Conservation (phyloP, 345 rosid genomes). For the Pistacia integerrima region DNA sequence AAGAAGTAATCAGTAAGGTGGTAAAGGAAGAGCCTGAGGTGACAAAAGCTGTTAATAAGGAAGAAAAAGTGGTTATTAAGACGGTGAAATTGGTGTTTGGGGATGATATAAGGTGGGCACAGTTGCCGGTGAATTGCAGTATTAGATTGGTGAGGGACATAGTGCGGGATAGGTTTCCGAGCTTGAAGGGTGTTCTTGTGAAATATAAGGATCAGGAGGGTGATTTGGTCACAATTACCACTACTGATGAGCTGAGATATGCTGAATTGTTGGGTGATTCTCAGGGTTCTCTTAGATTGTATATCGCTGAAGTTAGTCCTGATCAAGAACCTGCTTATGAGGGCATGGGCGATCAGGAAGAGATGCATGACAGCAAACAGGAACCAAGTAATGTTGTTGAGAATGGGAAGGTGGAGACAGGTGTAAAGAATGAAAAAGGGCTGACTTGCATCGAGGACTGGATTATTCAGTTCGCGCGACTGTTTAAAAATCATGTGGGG, state of each 20-base stretch:
- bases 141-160: constrained; percentile 75
- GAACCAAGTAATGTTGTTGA: constrained; percentile 36
- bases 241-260: constrained; percentile 74
- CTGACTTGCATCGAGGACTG: constrained; percentile 66
- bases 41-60: constrained; percentile 39
- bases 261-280: constrained; percentile 59
- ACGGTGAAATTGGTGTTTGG: constrained; percentile 85
- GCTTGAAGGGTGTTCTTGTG: constrained; percentile 70
- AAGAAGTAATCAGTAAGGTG: constrained; percentile 55
- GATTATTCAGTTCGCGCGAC: constrained; percentile 86
- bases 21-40: constrained; percentile 47
- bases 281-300: constrained; percentile 69
- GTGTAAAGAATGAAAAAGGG: constrained; percentile 37
- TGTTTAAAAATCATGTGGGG: constrained; percentile 94
- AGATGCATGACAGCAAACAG: constrained; percentile 31
- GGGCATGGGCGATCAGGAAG: constrained; percentile 42
- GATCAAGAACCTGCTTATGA: constrained; percentile 92
- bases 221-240: constrained; percentile 88
- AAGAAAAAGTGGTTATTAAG: constrained; percentile 59
- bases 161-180: constrained; percentile 77
- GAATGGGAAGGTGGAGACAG: constrained; percentile 48
- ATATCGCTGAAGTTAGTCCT: constrained; percentile 66
- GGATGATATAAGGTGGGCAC: constrained; percentile 95
- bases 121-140: constrained; percentile 64
- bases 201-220: constrained; percentile 91